Base-by-base conservation (phyloP, 2,329 filamentous ascomycete genomes). In the Ceratocystis albifundus region DNA sequence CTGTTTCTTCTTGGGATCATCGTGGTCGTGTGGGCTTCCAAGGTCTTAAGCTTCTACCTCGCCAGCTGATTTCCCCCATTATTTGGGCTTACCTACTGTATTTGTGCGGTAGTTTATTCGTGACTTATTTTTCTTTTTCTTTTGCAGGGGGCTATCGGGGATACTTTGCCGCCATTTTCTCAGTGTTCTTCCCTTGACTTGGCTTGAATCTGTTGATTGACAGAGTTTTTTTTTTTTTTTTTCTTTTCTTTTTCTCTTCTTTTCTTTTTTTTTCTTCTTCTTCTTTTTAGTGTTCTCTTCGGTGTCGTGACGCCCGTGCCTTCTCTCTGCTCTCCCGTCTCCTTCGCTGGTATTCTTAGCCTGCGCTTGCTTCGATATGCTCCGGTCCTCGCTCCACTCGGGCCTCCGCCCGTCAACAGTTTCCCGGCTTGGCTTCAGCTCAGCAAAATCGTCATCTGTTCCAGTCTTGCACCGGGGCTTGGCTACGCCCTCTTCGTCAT, bases 331-430 rank as follows among this genome's bases (percentile, higher is more conserved):
- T 57, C 28, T 10, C 10, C 17, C 6, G 22, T 8, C 17, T 28
- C 25, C n/a, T 17, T 30, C 32, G 17, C 20, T 48, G 25, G 36
- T 41, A 41, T 50, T 20, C 61, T 46, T 12, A 22, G 28, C 28
- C 28, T 20, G 25, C 6, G 20, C 6, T n/a, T 10, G 48, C 17
- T 53, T 53, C n/a, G 25, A 17, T 25, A 65, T 65, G 64, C 50
- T 65, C 25, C 64, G 64, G 32, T 46, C 64, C 30, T 65, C 64
- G 44, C 22, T 64, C 22, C 62, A 55, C 30, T 36, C 45, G 30
- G 65, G 50, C 46, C 63, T 68, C 45, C 65, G 66, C 22, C 67
- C 65, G 46, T 66, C 67, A 65, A 45, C 62, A 2, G 65, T 61
- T 53, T 61, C 62, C 45, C 53, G 53, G 6, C 61, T 32, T 46